Conservation (phyloP, 306 rosid genomes). For the Quercus suber region DNA sequence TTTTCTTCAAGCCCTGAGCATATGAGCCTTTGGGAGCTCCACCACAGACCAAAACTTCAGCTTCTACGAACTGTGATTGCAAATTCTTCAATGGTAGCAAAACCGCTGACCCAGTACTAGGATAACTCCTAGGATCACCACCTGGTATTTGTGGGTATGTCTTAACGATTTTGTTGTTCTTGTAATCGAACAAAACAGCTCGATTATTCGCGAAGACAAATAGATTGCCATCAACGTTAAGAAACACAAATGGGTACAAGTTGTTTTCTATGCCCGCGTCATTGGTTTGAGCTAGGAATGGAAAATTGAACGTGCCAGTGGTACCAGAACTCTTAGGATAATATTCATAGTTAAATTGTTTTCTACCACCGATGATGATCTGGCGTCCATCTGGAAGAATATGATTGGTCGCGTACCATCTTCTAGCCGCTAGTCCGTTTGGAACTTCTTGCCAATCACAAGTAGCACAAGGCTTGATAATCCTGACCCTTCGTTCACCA, state of each 20-base stretch:
- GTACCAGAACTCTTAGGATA: conserved; percentile 32
- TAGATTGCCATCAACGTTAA: conserved; percentile 54
- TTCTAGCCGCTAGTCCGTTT: conserved; percentile 3
- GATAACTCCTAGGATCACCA: conserved; percentile 63
- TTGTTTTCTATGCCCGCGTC: conserved; percentile 45
- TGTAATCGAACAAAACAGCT: conserved; percentile 48
- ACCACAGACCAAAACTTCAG: conserved; percentile 72
- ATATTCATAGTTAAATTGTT: conserved; percentile 55
- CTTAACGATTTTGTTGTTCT: conserved; percentile 23
- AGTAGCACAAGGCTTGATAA: conserved; percentile 27
- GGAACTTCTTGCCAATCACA: conserved; percentile 50
- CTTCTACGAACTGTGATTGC: conserved; percentile 8
- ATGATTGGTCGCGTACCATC: conserved; percentile 71
- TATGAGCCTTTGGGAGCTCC: conserved; percentile 62
- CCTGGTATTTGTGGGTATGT: conserved; percentile 53
- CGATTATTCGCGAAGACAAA: conserved; percentile 63
- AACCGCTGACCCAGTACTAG: conserved; percentile 73
- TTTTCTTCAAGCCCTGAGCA: not conserved
- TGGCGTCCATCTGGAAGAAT: conserved; percentile 56
- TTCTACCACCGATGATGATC: conserved; percentile 54
- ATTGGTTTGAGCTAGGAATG: conserved; percentile 39
- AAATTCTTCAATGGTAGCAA: conserved; percentile 49
- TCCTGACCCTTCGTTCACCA: conserved; percentile 40
- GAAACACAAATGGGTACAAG: conserved; percentile 65
- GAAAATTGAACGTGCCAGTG: not conserved